Base-by-base conservation (phyloP, 1,284 basidiomycete genomes). In the Psilocybe mexicana region DNA sequence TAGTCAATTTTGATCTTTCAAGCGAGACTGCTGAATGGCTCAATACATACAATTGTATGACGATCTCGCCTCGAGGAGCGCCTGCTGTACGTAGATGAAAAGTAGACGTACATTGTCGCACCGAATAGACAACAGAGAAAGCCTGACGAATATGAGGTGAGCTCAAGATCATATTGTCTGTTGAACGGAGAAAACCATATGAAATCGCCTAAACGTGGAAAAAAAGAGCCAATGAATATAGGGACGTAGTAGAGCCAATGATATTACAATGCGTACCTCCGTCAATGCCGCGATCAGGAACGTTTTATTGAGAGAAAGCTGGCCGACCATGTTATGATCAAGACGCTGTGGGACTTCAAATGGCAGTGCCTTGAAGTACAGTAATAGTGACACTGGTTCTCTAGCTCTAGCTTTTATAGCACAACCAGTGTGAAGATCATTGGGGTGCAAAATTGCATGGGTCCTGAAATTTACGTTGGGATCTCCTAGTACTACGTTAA, bases 21-120 rank as follows among this genome's bases (percentile, higher is more conserved):
- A 10, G 11, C 6, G 7, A 24, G 26, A 23, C 6, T 23, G 6
- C 33, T 26, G n/a, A 24, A 8, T 18, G 8, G 12, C 12, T 42
- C 18, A 18, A 18, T 7, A 12, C 44, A 4, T 26, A 54, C 52
- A 2, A 35, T 47, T 14, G 52, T 54, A 43, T 54, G 43, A 6
- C 44, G 43, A 36, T 45, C 43, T 33, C 46, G 28, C 25, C 11
- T 48, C 2, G 46, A 48, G 8, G 33, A n/a, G 14, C 11, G 12
- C 26, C 35, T 28, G 25, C 43, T 54, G 35, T 54, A 54, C 4
- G 4, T 47, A 5, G 43, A 28, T 3, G 52, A 54, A 25, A 54
- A 54, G 12, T 44, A 38, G 4, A 54, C 24, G 25, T 54, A 54
- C 52, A 54, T 47, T 6, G 52, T 54, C 23, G 33, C 52, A 40